Conservation (phyloP, 495 filamentous ascomycete species). For the Penicillium maclennaniae region DNA sequence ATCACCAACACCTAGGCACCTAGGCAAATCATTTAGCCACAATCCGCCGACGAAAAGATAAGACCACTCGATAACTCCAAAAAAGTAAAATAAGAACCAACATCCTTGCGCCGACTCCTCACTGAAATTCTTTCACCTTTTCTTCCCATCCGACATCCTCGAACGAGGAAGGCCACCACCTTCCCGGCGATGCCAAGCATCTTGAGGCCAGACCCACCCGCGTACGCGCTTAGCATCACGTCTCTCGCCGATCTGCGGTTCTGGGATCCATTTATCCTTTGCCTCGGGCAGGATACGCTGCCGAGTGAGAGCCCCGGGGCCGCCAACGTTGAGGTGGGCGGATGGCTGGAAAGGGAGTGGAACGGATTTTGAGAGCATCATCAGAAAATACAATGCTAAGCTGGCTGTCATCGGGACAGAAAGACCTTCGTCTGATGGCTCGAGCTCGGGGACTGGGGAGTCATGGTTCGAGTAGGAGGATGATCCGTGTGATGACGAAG, state of each 20-base stretch:
- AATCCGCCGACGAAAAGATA: background rate
- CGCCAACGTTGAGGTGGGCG: constrained; percentile 76
- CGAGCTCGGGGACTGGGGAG: constrained; percentile 10
- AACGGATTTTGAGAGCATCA: constrained; percentile 78
- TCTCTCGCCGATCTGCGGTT: constrained; percentile 76
- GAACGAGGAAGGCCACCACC: constrained; percentile 33
- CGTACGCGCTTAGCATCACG: constrained; percentile 75
- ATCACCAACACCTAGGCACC: background rate
- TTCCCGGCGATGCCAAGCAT: constrained; percentile 58
- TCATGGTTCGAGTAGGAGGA: constrained; percentile 15
- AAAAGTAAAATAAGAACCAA: background rate
- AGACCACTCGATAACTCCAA: constrained; percentile 2
- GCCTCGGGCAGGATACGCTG: constrained; percentile 59
- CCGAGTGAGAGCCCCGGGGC: constrained; percentile 70
- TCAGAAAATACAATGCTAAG: constrained; percentile 70
- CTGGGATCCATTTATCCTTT: constrained; percentile 84
- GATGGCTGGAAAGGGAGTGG: constrained; percentile 61
- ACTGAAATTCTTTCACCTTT: constrained; percentile 31
- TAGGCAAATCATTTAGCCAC: constrained; percentile 4
- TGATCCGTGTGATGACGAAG: constrained; percentile 19
- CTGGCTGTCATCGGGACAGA: constrained; percentile 62
- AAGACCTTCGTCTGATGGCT: constrained; percentile 17
- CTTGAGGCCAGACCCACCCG: constrained; percentile 83
- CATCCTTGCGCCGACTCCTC: background rate
- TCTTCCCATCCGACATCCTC: constrained; percentile 18